Percentiles rank a stretch among this genome's conserved stretches.
These are phyloP conservation scores for Mallotus repandus DNA, from an alignment of 441 rosid species.

Conservation along the genomic window DNA sequence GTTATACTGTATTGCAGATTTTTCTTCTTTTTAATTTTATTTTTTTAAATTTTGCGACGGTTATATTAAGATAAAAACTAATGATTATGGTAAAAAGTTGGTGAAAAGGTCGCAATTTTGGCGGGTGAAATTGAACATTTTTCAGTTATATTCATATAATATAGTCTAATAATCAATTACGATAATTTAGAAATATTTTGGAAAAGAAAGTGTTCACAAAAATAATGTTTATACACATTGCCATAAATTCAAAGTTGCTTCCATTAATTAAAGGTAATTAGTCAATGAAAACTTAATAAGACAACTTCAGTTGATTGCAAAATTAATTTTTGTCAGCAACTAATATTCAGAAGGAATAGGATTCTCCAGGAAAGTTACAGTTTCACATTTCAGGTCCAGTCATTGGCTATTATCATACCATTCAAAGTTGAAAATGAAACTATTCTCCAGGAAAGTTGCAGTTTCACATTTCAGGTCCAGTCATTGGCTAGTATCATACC, in stretches of 20 bases:
- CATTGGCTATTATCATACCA: not conserved
- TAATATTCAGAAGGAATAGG: not conserved
- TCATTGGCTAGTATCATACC: not conserved
- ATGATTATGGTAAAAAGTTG: slow-evolving; percentile 4
- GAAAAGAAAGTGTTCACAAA: no score
- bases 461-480: not conserved
- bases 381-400: not conserved
- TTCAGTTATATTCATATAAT: no score
- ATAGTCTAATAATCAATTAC: no score
- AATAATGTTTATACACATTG: no score
- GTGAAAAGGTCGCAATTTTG: not conserved
- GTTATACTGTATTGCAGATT: not conserved
- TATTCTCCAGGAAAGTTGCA: not conserved
- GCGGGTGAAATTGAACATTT: not conserved
- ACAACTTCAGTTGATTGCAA: no score
- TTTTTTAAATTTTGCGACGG: no score
- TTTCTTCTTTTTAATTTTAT: no score
- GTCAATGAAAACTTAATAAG: not conserved
- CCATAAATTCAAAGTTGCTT: no score
- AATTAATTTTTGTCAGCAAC: not conserved
- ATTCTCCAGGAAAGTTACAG: not conserved
- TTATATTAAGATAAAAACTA: no score
- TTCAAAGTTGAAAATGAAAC: no score
- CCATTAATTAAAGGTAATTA: not conserved
- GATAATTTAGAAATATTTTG: no score